A percentile compares a stretch with the other conserved stretches of the same genome.
These are phyloP conservation scores for Diaporthe citrichinensis DNA, from an alignment of 2,329 filamentous ascomycete species.

Conservation along the genomic window DNA sequence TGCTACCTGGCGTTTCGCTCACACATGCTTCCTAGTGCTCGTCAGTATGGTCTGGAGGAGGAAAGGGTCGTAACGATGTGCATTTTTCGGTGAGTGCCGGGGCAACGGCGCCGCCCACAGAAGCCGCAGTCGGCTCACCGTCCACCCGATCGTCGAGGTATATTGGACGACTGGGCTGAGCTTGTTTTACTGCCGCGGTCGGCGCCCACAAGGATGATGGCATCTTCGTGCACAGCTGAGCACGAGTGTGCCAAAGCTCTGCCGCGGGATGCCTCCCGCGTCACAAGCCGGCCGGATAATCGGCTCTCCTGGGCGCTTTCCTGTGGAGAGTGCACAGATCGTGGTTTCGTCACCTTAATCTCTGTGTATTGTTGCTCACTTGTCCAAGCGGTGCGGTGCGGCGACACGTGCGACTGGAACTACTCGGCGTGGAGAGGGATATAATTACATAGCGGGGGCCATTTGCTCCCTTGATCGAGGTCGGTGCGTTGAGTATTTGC, in stretches of 20 bases:
- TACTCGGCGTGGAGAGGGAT: not conserved
- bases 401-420: not conserved
- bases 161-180: not conserved
- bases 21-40: not conserved
- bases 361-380: slow-evolving; percentile 14
- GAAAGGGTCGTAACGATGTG: not conserved
- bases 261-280: not conserved
- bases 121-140: not conserved
- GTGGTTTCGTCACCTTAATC: slow-evolving; percentile 17
- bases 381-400: slow-evolving; percentile 1
- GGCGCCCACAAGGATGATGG: slow-evolving; percentile 13
- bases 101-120: not conserved
- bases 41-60: no score
- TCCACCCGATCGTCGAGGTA: not conserved
- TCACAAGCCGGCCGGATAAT: not conserved
- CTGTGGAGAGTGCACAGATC: not conserved
- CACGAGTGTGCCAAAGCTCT: slow-evolving; percentile 8
- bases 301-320: not conserved
- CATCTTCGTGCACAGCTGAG: slow-evolving; percentile 1
- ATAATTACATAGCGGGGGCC: slow-evolving; percentile 1
- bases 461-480: not conserved
- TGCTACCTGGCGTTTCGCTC: not conserved
- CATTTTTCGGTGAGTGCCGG: slow-evolving; percentile 1
- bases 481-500: not conserved
- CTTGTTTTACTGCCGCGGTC: slow-evolving; percentile 12